These are phyloP conservation scores for Beauveria sp. DNA, from an alignment of 2,329 filamentous ascomycete species.

Conservation along the genomic window DNA sequence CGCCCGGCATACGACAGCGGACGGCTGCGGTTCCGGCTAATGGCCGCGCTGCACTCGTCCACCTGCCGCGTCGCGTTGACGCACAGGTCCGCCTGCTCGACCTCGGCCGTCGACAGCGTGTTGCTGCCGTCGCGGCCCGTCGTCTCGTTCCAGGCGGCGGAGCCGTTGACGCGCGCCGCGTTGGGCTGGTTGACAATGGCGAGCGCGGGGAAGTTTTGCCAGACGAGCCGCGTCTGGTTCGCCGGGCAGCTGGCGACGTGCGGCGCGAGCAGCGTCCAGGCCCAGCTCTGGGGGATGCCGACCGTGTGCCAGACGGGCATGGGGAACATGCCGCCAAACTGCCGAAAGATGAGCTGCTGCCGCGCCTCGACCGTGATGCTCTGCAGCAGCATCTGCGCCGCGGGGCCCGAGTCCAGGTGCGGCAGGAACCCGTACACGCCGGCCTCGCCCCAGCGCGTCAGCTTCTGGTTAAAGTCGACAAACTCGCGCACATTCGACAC, in stretches of 20 bases:
- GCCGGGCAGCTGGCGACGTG: slow-evolving; percentile 71
- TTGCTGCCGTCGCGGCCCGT: slow-evolving; percentile 47
- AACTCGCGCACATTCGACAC: slow-evolving; percentile 67
- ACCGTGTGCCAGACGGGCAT: slow-evolving; percentile 79
- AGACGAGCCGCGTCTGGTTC: slow-evolving; percentile 61
- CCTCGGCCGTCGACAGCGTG: slow-evolving; percentile 34
- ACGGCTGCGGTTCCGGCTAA: slow-evolving; percentile 60
- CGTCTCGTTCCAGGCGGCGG: slow-evolving; percentile 56
- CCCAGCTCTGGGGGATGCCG: slow-evolving; percentile 73
- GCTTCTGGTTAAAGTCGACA: slow-evolving; percentile 74
- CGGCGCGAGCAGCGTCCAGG: slow-evolving; percentile 73
- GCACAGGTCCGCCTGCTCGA: slow-evolving; percentile 43
- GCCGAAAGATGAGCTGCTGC: slow-evolving; percentile 78
- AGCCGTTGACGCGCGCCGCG: slow-evolving; percentile 53
- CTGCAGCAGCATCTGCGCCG: slow-evolving; percentile 64
- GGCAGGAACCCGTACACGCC: slow-evolving; percentile 62
- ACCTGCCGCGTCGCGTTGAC: slow-evolving; percentile 43
- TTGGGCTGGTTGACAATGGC: slow-evolving; percentile 62
- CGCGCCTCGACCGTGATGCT: slow-evolving; percentile 72
- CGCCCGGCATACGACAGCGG: slow-evolving; percentile 71
- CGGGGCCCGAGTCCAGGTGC: slow-evolving; percentile 69
- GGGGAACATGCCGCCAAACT: slow-evolving; percentile 71
- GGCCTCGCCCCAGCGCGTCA: slow-evolving; percentile 69
- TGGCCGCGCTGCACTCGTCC: slow-evolving; percentile 53
- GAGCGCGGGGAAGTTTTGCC: slow-evolving; percentile 72